Base-by-base conservation (phyloP, 257 asterid species). In the Sherardia arvensis region DNA sequence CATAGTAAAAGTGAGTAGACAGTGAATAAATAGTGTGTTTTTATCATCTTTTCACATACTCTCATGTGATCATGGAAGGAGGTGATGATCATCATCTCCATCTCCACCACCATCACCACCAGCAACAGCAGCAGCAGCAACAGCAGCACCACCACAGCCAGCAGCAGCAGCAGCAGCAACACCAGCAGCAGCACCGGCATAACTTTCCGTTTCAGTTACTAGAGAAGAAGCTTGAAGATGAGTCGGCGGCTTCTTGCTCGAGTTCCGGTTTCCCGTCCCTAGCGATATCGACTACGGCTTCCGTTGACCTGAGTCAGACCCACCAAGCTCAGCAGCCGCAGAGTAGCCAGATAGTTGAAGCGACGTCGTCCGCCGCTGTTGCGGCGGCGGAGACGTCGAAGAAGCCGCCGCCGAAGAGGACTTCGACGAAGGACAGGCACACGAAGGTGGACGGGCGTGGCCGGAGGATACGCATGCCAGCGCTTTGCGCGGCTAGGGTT, bases 391-490 rank as follows among this genome's bases (percentile, higher is more conserved):
- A 84, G 15, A 55, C 83, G 25, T 71, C 92, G 11, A 91, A 84
- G 73, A 91, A 88, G 68, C 83, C 87, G 2, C 87, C 84, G 0
- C 89, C 95, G 0, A 91, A 88, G 63, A 80, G 96, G 0, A 83
- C 92, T 0, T 88, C 98, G 1, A 88, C 96, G 1, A 91, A 91
- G 62, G 98, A 91, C 62, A 87, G 98, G 17, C 98, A 91, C 67
- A 91, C 98, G 0, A 88, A 91, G 49, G 97, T 91, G 2, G 97
- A 91, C 61, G 97, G 97, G 8, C 86, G 97, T 0, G 97, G 96
- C 3, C 80, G 98, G 49, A 91, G 98, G 34, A 91, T 91, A 69
- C 95, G 96, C 72, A 91, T 91, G 98, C 98, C 98, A 0, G 98
- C 94, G 0, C 79, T 88, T 2, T 91, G 96, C 45, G 98, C 98